Conservation (phyloP, 192 early-diverging fungal species). For the Coemansia sp. region DNA sequence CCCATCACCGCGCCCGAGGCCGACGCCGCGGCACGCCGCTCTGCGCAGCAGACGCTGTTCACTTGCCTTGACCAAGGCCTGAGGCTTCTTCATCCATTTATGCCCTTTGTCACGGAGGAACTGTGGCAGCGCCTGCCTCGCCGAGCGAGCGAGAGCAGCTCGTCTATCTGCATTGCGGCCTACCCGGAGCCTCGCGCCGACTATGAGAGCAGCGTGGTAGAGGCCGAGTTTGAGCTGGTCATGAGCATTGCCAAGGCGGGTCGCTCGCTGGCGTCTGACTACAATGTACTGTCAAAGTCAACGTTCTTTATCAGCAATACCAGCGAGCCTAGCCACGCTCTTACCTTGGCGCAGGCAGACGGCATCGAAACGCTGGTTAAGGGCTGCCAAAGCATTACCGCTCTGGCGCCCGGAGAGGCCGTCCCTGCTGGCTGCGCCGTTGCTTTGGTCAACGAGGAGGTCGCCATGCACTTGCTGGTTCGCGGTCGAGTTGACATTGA, state of each 20-base stretch:
- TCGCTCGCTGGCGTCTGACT: constrained; percentile 73
- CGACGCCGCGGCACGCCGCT: constrained; percentile 54
- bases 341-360: constrained; percentile 56
- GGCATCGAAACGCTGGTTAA: constrained; percentile 72
- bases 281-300: constrained; percentile 58
- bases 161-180: constrained; percentile 68
- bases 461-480: constrained; percentile 72
- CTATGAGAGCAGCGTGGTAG: constrained; percentile 64
- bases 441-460: constrained; percentile 63
- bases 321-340: constrained; percentile 34
- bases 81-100: constrained; percentile 93
- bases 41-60: constrained; percentile 85
- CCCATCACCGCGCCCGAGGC: constrained; percentile 68
- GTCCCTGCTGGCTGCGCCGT: constrained; percentile 80
- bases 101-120: constrained; percentile 99
- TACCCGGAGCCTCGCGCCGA: constrained; percentile 40
- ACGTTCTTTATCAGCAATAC: constrained; percentile 60
- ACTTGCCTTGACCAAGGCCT: constrained; percentile 91
- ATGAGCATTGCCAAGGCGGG: constrained; percentile 71
- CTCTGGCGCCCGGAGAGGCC: constrained; percentile 51
- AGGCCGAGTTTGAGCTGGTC: constrained; percentile 74
- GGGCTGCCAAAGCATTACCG: constrained; percentile 64
- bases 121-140: constrained; percentile 92
- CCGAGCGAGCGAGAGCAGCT: constrained; percentile 53
- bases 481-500: constrained; percentile 77